These are phyloP conservation scores for Aspergillus sclerotiicarbonarius DNA, from an alignment of 495 filamentous ascomycete genomes.

Conservation along the genomic window DNA sequence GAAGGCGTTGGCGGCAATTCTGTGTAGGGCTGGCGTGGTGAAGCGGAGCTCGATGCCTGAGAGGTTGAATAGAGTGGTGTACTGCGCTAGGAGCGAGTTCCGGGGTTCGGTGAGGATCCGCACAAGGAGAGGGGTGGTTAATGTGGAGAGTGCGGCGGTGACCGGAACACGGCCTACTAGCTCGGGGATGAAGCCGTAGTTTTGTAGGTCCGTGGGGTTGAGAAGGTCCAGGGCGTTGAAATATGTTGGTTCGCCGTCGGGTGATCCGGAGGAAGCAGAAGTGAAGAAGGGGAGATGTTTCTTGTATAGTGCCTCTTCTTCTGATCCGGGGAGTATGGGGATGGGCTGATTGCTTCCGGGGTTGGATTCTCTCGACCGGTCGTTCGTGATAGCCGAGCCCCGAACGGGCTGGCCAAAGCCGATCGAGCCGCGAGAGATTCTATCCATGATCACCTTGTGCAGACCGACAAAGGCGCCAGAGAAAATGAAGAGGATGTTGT, in stretches of 20 bases:
- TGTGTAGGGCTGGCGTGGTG: slow-evolving; percentile 73
- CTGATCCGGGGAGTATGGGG: slow-evolving; percentile 47
- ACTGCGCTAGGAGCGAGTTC: slow-evolving; percentile 83
- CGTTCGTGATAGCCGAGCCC: slow-evolving; percentile 29
- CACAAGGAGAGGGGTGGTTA: slow-evolving; percentile 75
- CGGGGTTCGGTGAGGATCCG: slow-evolving; percentile 89
- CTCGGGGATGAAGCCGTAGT: slow-evolving; percentile 93
- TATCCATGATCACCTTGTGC: slow-evolving; percentile 81
- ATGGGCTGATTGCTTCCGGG: slow-evolving; percentile 42
- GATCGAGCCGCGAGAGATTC: slow-evolving; percentile 83
- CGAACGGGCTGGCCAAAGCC: slow-evolving; percentile 87
- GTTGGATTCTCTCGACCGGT: slow-evolving; percentile 23
- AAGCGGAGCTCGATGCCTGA: slow-evolving; percentile 81
- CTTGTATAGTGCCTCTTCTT: slow-evolving; percentile 61
- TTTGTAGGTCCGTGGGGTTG: slow-evolving; percentile 79
- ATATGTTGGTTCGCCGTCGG: slow-evolving; percentile 42
- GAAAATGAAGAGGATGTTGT: slow-evolving; percentile 95
- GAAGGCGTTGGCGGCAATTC: slow-evolving; percentile 71
- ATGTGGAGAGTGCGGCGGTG: slow-evolving; percentile 75
- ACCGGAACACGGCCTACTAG: slow-evolving; percentile 89
- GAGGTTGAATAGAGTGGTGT: slow-evolving; percentile 78
- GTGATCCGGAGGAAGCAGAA: slow-evolving; percentile 31
- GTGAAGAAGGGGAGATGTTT: slow-evolving; percentile 68
- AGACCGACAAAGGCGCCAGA: slow-evolving; percentile 94
- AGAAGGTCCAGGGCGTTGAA: slow-evolving; percentile 82